phyloP scores from a whole-genome alignment of 1,284 basidiomycete species.

The Ganoderma boninense region DNA sequence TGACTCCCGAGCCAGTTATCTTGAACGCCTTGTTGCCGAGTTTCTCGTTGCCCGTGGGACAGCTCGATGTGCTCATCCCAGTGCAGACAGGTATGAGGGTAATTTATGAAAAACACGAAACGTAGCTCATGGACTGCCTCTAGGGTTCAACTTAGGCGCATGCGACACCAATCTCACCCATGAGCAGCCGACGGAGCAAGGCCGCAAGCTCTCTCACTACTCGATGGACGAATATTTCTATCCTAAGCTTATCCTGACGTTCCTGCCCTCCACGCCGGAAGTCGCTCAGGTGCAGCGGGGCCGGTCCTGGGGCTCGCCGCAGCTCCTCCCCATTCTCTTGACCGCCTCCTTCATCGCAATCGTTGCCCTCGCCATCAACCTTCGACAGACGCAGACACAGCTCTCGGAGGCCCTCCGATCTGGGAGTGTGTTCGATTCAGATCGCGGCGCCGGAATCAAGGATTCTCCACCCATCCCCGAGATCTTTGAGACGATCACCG shows the following conservation, averaged over 20 bases:
- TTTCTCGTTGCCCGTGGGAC: constrained; percentile 71
- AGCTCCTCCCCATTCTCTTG: constrained; percentile 20
- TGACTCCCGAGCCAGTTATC: constrained; percentile 37
- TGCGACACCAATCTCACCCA: constrained; percentile 59
- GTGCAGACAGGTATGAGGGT: constrained; percentile 55
- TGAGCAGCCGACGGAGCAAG: constrained; percentile 45
- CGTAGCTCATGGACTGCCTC: constrained; percentile 7
- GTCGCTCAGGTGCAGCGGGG: neutral
- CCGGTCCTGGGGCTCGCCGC: constrained; percentile 16
- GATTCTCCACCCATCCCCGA: constrained; percentile 7
- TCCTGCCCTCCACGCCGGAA: constrained; percentile 19
- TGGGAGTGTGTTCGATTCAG: constrained; percentile 7
- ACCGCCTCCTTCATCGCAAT: constrained; percentile 13
- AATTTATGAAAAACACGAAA: neutral
- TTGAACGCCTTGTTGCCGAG: constrained; percentile 69
- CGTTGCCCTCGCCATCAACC: constrained; percentile 26
- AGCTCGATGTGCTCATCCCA: constrained; percentile 68
- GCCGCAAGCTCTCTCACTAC: constrained; percentile 58
- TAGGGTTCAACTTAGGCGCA: constrained; percentile 52
- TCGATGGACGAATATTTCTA: constrained; percentile 64
- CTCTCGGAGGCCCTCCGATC: constrained; percentile 23
- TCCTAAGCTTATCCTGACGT: constrained; percentile 49
- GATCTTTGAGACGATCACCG: constrained; percentile 33
- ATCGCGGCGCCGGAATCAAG: constrained; percentile 11
- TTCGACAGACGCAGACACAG: constrained; percentile 24